phyloP scores from a whole-genome alignment of 164 flowering plant species.

The Dillenia turbinata region DNA sequence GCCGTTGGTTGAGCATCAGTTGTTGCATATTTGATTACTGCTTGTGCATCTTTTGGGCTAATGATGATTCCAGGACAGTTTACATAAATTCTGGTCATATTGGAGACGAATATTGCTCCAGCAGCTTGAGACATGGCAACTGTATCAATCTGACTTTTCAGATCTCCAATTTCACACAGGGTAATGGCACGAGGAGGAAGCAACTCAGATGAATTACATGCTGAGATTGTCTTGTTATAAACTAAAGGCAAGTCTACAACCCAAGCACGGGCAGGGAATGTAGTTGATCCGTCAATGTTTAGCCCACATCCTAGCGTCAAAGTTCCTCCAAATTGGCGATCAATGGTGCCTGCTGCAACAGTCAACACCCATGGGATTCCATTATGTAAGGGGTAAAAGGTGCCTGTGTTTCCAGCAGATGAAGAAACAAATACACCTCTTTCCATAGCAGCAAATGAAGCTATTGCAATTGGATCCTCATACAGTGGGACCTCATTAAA shows the following conservation, averaged over 20 bases:
- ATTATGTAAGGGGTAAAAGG: conserved; percentile 19
- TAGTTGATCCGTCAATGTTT: conserved; percentile 21
- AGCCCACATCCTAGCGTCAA: conserved; percentile 39
- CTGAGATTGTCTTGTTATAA: conserved; percentile 22
- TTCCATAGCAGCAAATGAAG: conserved; percentile 52
- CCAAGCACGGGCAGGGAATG: conserved; percentile 26
- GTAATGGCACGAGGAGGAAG: conserved; percentile 16
- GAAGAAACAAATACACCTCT: conserved; percentile 38
- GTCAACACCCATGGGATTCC: conserved; percentile 48
- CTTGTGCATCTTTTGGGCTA: conserved; percentile 14
- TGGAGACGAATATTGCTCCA: conserved; percentile 35
- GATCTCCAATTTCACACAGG: conserved; percentile 15
- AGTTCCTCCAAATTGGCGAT: conserved; percentile 29
- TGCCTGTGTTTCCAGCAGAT: conserved; percentile 44
- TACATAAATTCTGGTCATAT: conserved; percentile 1
- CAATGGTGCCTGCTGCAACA: conserved; percentile 41
- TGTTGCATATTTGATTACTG: conserved; percentile 24
- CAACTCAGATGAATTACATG: conserved; percentile 27
- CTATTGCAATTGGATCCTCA: conserved; percentile 48
- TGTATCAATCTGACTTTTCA: conserved; percentile 1
- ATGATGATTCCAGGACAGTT: conserved; percentile 31
- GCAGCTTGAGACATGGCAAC: conserved; percentile 15
- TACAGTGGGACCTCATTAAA: conserved; percentile 21
- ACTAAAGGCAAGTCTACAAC: conserved; percentile 17
- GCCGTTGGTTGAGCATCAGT: conserved; percentile 11